A percentile compares a stretch with the other conserved stretches of the same genome.
phyloP scores from a whole-genome alignment of 306 rosid genomes.

The Oemleria cerasiformis region DNA sequence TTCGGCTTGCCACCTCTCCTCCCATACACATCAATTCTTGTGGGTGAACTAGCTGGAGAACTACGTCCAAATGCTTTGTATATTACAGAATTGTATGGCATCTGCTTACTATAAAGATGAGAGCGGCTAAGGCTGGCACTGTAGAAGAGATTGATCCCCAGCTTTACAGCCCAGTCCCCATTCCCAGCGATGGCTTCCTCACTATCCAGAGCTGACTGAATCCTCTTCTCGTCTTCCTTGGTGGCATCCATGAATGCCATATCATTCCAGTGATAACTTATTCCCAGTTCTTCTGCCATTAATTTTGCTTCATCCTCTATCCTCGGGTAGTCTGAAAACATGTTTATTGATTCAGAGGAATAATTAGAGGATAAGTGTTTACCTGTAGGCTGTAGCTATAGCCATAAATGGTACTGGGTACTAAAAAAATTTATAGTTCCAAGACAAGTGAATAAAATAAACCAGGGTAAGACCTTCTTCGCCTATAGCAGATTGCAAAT shows the following conservation, averaged over 20 bases:
- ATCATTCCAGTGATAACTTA: conserved; percentile 58
- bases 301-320: conserved; percentile 82
- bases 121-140: conserved; percentile 93
- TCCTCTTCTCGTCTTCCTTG: conserved; percentile 71
- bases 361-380: conserved; percentile 18
- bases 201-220: conserved; percentile 80
- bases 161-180: conserved; percentile 98
- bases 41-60: conserved; percentile 52
- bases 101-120: conserved; percentile 95
- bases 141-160: conserved; percentile 93
- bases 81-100: conserved; percentile 94
- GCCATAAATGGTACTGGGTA: conserved; percentile 7
- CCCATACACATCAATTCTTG: conserved; percentile 54
- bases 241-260: conserved; percentile 58
- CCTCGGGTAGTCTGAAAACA: conserved; percentile 75
- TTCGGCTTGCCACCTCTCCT: conserved; percentile 72
- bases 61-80: conserved; percentile 85
- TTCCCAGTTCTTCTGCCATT: conserved; percentile 69
- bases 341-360: conserved; percentile 19
- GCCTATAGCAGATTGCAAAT: conserved; percentile 1
- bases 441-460: conserved; percentile 7
- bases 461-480: conserved; percentile 18
- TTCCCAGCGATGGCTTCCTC: conserved; percentile 86
- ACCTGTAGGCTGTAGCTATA: conserved; percentile 13
- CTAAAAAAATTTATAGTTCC: conserved; percentile 11